Percentiles rank a stretch among this genome's conserved stretches.
Evolutionary conservation across 176 grass and related monocot species (phyloP).

Genomic region (Cenchrus purpureus): DNA sequence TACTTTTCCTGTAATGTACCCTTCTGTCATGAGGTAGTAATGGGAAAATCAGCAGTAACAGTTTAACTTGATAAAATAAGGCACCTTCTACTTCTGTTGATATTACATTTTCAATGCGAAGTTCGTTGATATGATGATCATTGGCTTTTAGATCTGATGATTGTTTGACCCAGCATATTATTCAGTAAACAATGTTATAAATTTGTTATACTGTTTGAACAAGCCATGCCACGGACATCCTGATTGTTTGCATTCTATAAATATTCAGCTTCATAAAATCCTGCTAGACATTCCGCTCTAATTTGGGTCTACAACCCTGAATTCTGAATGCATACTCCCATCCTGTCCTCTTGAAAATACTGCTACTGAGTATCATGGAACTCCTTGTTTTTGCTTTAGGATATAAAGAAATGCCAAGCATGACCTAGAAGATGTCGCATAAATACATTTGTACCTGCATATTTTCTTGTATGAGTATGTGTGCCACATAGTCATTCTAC

Average conservation of each 20-base stretch:
- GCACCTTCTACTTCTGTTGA: not conserved
- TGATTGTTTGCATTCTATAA: not conserved
- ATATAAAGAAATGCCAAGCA: not conserved
- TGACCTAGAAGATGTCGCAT: not conserved
- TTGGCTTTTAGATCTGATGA: not conserved
- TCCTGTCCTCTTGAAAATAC: not conserved
- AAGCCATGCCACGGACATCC: not conserved
- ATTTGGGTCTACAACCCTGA: not conserved
- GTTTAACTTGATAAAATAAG: not conserved
- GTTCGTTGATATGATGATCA: not conserved
- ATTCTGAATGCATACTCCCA: slow-evolving; percentile 6
- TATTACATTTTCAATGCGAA: not conserved
- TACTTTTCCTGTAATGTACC: not conserved
- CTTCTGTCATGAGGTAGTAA: not conserved
- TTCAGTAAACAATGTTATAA: not conserved
- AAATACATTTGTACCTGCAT: not conserved
- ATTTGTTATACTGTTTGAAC: not conserved
- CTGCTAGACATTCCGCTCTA: not conserved
- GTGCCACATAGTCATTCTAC: not conserved
- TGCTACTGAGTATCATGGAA: not conserved
- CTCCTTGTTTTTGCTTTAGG: not conserved
- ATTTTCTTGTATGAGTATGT: not conserved
- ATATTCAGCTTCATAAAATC: not conserved
- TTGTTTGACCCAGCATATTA: not conserved
- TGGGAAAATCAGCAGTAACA: not conserved